Evolutionary conservation across 495 filamentous ascomycete genomes (phyloP), one percentile per base, ranked within the genome.

Genomic region (Penicillium argentinense): DNA sequence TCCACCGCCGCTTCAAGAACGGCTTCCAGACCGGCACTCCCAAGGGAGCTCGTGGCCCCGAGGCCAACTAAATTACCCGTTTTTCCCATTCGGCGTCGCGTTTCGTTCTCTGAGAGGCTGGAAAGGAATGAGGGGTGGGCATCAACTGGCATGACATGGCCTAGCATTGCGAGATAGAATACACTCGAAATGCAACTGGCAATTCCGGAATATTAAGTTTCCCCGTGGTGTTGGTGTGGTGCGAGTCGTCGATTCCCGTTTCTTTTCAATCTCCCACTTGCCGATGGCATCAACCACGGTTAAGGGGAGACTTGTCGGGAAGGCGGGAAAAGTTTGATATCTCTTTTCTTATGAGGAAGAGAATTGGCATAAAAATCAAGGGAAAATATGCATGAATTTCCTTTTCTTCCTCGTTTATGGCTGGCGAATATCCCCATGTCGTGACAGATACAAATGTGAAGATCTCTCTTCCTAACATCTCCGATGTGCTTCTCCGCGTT

Each of bases 1-100:
- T 97, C 64, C 78, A 92, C 61, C 85, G 92, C 66, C 82, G 80
- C 69, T 95, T 95, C 81, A 87, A 84, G 77, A 97, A 98, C 77
- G 91, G 90, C 55, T 98, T 98, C 85, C 91, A 87, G 77, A 84
- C 78, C 47, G 93, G 93, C 58, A 72, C 76, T 55, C 92, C 89
- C 62, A 93, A 95, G 83, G 87, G 85, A 58, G 78, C 93, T 50
- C 79, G 82, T 61, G 91, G 89, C 75, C 83, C 73, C 51, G 54
- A 64, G 58, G 68, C 46, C 62, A 56, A 68, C 53, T 76, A 73
- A 59, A 66, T 68, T 64, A 45, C 43, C 52, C 51, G 53, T 47
- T 61, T 63, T 47, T 49, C 58, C 47, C 34, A 59, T 48, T 61
- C 67, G 67, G 66, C 64, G 61, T 66, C 63, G 67, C 66, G 63